A percentile compares a stretch with the other conserved stretches of the same genome.
phyloP scores from a whole-genome alignment of 2,329 filamentous ascomycete species.

The Trichoderma lentiforme region DNA sequence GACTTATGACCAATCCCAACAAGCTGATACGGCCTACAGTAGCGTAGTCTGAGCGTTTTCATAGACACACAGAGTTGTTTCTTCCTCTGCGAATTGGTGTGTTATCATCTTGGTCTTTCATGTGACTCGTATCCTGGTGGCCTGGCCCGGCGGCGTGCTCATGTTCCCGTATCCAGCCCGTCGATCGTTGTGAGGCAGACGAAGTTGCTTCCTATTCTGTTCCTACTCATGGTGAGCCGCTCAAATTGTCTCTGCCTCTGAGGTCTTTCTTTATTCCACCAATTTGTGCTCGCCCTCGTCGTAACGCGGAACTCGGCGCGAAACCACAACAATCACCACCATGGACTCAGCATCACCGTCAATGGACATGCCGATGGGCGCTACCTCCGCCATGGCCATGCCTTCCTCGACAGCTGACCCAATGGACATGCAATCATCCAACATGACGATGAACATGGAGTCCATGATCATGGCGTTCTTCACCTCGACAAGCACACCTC shows the following conservation, averaged over 20 bases:
- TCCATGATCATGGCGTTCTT: neutral
- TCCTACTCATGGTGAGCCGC: neutral
- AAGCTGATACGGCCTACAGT: neutral
- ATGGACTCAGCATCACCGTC: neutral
- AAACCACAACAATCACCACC: neutral
- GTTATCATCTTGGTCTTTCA: neutral
- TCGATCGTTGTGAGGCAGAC: neutral
- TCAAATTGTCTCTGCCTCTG: neutral
- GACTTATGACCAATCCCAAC: neutral
- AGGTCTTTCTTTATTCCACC: neutral
- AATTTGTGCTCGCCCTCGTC: neutral
- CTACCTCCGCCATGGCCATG: neutral
- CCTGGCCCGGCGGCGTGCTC: neutral
- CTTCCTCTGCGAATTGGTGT: neutral
- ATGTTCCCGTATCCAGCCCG: neutral
- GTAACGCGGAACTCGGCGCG: neutral
- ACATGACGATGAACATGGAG: neutral
- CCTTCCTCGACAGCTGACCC: neutral
- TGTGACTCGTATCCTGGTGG: neutral
- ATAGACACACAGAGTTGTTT: neutral
- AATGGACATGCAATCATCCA: neutral
- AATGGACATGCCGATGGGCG: neutral
- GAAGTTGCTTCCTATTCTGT: neutral
- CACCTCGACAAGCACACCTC: neutral
- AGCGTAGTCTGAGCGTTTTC: neutral